These are phyloP conservation scores for Peribolospora baueri DNA, from an alignment of 768 basidiomycete species.

Conservation along the genomic window DNA sequence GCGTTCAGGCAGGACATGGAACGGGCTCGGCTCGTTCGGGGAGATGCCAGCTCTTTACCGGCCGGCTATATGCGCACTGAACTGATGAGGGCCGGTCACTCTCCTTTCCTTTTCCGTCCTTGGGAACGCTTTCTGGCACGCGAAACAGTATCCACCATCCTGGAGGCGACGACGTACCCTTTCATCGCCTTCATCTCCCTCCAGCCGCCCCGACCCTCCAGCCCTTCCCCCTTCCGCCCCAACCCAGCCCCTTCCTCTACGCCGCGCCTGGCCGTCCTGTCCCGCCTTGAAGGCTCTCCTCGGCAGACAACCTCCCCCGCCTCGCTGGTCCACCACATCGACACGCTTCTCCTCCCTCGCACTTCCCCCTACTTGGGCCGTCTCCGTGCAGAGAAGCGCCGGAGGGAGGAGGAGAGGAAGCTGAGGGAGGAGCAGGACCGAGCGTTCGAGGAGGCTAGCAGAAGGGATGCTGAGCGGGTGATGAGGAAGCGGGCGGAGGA, in stretches of 20 bases:
- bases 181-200: conserved; percentile 78
- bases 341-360: conserved; percentile 51
- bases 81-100: conserved; percentile 4
- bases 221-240: conserved; percentile 20
- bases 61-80: too few relatives aligned
- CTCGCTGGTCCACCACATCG: conserved; percentile 41
- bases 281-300: conserved; percentile 52
- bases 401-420: conserved; percentile 28
- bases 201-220: conserved; percentile 33
- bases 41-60: too few relatives aligned
- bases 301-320: conserved; percentile 37
- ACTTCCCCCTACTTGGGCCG: conserved; percentile 48
- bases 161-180: conserved; percentile 74
- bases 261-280: conserved; percentile 41
- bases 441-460: conserved; percentile 42
- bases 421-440: conserved; percentile 49
- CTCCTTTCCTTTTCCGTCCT: conserved; percentile 25
- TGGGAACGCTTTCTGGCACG: conserved; percentile 23
- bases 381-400: conserved; percentile 25
- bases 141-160: conserved; percentile 18
- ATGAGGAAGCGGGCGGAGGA: conserved; percentile 31
- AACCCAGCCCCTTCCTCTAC: conserved; percentile 18
- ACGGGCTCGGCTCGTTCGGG: neutral
- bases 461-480: conserved; percentile 44
- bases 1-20: neutral